A percentile compares a stretch with the other conserved stretches of the same genome.
Conservation (phyloP, 2,329 filamentous ascomycete species). For the Aspergillus viridinutans region DNA sequence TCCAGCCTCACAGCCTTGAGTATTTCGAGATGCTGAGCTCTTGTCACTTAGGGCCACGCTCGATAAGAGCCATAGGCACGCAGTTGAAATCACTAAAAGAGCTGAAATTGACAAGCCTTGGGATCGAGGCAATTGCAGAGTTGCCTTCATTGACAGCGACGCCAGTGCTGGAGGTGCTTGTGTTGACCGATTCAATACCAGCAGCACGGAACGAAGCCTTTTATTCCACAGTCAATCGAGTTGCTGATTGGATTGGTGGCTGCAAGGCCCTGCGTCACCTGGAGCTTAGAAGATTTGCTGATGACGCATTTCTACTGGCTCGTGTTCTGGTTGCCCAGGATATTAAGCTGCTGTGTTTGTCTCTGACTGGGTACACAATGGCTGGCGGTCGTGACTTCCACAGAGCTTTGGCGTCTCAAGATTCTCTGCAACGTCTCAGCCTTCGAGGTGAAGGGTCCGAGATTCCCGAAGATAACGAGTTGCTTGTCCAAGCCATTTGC, state of each 20-base stretch:
- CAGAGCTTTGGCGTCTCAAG: constrained; percentile 23
- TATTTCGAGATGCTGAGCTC: constrained; percentile 57
- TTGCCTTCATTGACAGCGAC: constrained; percentile 16
- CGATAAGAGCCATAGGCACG: constrained; percentile 51
- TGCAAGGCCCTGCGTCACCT: constrained; percentile 51
- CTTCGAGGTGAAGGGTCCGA: constrained; percentile 29
- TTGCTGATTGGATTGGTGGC: constrained; percentile 52
- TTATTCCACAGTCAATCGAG: constrained; percentile 49
- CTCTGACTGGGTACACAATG: constrained; percentile 26
- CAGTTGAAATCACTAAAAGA: constrained; percentile 54
- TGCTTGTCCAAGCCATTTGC: constrained; percentile 27
- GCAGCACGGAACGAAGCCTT: constrained; percentile 47
- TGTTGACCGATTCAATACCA: constrained; percentile 45
- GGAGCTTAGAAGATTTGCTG: constrained; percentile 48
- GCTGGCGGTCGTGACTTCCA: constrained; percentile 22
- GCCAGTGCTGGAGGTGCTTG: constrained; percentile 45
- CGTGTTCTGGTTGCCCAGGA: constrained; percentile 22
- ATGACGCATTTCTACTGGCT: constrained; percentile 41
- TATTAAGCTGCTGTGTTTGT: constrained; percentile 25
- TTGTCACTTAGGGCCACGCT: constrained; percentile 51
- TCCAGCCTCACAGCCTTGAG: constrained; percentile 55
- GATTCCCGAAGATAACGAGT: constrained; percentile 20
- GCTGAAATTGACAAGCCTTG: constrained; percentile 49
- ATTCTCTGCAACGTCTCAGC: constrained; percentile 23
- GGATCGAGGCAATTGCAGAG: constrained; percentile 43